Percentiles rank a stretch among this genome's conserved stretches.
These are phyloP conservation scores for Trichoderma lentiforme DNA, from an alignment of 2,329 filamentous ascomycete genomes.

Conservation along the genomic window DNA sequence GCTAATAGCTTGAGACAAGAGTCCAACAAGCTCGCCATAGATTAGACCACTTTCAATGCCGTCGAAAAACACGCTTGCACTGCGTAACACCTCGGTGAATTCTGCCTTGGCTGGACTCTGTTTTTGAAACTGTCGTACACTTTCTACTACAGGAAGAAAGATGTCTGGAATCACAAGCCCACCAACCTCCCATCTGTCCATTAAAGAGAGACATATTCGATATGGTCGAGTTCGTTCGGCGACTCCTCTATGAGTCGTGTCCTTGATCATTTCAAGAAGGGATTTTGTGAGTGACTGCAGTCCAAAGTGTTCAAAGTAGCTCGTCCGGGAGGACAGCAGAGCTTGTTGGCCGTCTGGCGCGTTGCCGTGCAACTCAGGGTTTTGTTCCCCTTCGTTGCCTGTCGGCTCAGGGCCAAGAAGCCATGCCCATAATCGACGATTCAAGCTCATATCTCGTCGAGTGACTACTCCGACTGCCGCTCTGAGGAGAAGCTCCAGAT, in stretches of 20 bases:
- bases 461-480: conserved; percentile 85
- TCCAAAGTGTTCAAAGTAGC: conserved; percentile 81
- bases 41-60: conserved; percentile 93
- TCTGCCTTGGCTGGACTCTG: conserved; percentile 63
- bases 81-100: conserved; percentile 83
- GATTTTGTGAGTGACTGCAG: conserved; percentile 70
- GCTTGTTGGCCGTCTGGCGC: conserved; percentile 42
- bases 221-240: conserved; percentile 78
- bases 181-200: conserved; percentile 98
- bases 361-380: conserved; percentile 43
- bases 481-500: conserved; percentile 76
- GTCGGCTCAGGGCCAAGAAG: conserved; percentile 74
- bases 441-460: conserved; percentile 93
- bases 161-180: conserved; percentile 83
- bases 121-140: conserved; percentile 70
- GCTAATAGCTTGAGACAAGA: conserved; percentile 60
- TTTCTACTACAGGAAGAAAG: conserved; percentile 81
- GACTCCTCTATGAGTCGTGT: conserved; percentile 27
- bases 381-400: conserved; percentile 46
- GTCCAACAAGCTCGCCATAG: conserved; percentile 74
- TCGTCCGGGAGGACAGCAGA: conserved; percentile 58
- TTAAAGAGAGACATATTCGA: conserved; percentile 86
- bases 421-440: conserved; percentile 94
- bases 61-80: conserved; percentile 94
- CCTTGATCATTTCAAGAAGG: conserved; percentile 71